These are phyloP conservation scores for Mycena kentingensis DNA, from an alignment of 768 basidiomycete species.

Conservation along the genomic window DNA sequence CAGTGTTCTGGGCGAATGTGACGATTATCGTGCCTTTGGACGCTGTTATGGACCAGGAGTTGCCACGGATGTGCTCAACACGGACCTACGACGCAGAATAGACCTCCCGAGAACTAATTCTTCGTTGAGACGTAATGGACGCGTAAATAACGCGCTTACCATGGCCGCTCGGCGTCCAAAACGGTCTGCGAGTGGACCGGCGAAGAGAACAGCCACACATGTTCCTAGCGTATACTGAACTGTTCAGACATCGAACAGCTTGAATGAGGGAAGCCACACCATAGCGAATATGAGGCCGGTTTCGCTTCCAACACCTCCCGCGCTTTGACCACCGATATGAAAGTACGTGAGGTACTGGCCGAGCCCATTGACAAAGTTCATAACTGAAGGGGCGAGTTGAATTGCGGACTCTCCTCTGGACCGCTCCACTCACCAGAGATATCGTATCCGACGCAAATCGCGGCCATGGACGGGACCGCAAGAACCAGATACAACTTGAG, in stretches of 20 bases:
- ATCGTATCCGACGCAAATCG: constrained; percentile 13
- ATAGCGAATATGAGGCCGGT: constrained; percentile 50
- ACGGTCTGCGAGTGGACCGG: constrained; percentile 44
- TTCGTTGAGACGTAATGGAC: neutral
- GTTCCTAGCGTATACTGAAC: constrained; percentile 26
- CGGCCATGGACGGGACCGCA: constrained; percentile 10
- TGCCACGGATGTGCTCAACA: neutral
- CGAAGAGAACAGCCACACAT: constrained; percentile 41
- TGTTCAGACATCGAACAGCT: too few relatives aligned
- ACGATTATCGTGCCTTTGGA: constrained; percentile 46
- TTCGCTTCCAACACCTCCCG: constrained; percentile 44
- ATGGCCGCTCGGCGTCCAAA: constrained; percentile 49
- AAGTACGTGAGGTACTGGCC: constrained; percentile 47
- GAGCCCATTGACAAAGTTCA: constrained; percentile 46
- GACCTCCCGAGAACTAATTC: constrained; percentile 39
- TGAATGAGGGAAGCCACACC: constrained; percentile 35
- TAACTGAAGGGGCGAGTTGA: constrained; percentile 31
- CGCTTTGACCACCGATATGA: constrained; percentile 38
- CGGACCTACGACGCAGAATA: constrained; percentile 44
- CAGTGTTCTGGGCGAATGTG: constrained; percentile 43
- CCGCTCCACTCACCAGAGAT: constrained; percentile 4
- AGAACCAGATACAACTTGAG: constrained; percentile 19
- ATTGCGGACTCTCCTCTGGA: neutral
- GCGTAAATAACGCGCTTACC: constrained; percentile 28
- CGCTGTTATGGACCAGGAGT: constrained; percentile 1